phyloP scores from a whole-genome alignment of 768 basidiomycete genomes.

The Pleurotus ostreatus region DNA sequence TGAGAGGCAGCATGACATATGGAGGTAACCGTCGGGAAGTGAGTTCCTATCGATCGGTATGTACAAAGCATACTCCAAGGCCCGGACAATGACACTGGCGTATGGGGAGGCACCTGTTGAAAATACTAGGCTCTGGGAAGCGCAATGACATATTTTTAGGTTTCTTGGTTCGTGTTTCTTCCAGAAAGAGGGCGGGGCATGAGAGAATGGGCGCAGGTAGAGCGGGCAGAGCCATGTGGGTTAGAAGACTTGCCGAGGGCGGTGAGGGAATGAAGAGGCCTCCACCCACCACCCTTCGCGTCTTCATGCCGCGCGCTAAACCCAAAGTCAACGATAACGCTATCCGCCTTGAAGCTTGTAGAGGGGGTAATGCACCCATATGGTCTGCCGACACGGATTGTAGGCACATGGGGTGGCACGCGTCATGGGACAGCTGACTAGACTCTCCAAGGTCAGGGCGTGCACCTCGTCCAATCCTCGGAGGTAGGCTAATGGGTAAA shows the following conservation, averaged over 20 bases:
- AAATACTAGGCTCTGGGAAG: background rate
- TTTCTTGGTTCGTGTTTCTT: background rate
- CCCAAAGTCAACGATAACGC: background rate
- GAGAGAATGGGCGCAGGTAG: constrained; percentile 3
- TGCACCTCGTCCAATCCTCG: constrained; percentile 7
- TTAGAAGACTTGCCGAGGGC: background rate
- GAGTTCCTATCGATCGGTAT: constrained; percentile 3
- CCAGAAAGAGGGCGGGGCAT: background rate
- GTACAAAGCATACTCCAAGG: background rate
- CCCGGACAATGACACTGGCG: background rate
- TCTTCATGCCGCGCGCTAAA: background rate
- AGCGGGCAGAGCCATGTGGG: background rate
- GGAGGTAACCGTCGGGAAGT: background rate
- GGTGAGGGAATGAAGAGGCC: no score
- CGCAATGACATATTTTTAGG: background rate
- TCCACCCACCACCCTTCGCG: no score
- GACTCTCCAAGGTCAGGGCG: background rate
- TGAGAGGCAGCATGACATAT: background rate
- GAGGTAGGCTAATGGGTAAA: background rate
- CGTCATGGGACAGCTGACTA: background rate
- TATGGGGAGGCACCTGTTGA: background rate
- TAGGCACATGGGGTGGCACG: background rate
- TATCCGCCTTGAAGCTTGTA: background rate
- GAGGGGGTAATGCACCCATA: background rate
- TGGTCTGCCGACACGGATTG: background rate